These are phyloP conservation scores for Nematocida sp. DNA, from an alignment of 371 early-diverging fungal genomes.

Conservation along the genomic window DNA sequence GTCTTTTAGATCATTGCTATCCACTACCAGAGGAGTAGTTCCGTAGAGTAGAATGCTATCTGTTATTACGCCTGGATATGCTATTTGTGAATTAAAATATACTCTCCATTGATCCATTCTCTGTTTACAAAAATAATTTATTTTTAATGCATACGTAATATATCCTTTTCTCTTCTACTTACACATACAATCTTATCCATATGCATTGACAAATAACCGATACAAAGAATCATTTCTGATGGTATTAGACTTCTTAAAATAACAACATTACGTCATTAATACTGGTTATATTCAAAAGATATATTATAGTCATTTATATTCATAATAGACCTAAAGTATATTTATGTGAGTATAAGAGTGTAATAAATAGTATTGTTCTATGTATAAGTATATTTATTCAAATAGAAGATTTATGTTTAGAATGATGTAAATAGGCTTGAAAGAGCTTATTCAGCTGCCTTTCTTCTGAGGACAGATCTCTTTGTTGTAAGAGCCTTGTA, in stretches of 20 bases:
- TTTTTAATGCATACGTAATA: no score
- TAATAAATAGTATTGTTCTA: no score
- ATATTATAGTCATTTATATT: no score
- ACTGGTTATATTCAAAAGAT: no score
- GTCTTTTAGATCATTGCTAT: neutral
- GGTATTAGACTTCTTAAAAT: no score
- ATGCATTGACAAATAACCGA: no score
- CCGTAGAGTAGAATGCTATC: neutral
- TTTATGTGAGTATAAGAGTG: no score
- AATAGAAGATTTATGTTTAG: neutral
- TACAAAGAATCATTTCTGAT: no score
- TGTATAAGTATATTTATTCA: neutral
- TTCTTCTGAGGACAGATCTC: conserved; percentile 43
- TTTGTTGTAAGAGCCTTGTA: conserved; percentile 71
- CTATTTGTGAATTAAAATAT: conserved; percentile 26
- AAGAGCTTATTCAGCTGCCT: conserved; percentile 38
- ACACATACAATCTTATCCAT: no score
- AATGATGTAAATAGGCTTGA: neutral
- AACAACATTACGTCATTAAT: no score
- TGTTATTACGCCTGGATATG: neutral
- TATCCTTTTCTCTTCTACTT: no score
- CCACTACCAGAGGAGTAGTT: neutral
- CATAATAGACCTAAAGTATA: no score
- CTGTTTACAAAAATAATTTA: conserved; percentile 9
- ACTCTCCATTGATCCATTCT: conserved; percentile 33